Evolutionary conservation across 2,329 filamentous ascomycete genomes (phyloP).

Genomic region (Scedosporium boydii): DNA sequence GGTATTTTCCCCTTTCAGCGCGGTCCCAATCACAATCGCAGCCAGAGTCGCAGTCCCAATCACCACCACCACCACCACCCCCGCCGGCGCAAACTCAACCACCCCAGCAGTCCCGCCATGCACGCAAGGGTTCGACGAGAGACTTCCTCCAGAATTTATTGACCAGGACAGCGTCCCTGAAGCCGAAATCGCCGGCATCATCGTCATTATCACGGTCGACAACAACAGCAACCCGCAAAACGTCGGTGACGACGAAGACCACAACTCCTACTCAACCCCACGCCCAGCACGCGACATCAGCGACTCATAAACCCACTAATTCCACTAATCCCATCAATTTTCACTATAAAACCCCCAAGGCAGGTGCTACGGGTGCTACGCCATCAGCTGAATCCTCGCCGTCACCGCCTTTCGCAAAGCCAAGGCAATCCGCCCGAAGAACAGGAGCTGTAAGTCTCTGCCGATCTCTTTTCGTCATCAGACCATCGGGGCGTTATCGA

Average conservation of each 20-base stretch:
- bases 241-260: not conserved
- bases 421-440: not conserved
- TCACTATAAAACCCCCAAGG: not conserved
- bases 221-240: not conserved
- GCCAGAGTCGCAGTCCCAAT: not conserved
- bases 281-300: not conserved
- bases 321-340: not conserved
- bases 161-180: not conserved
- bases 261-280: not conserved
- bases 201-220: not conserved
- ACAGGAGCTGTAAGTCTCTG: conserved; percentile 3
- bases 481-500: not conserved
- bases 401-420: not conserved
- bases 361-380: not conserved
- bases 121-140: not conserved
- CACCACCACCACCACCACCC: not conserved
- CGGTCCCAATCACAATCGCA: not conserved
- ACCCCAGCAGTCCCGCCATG: not conserved
- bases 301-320: not conserved
- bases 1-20: not conserved
- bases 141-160: not conserved
- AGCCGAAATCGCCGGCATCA: not conserved
- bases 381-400: conserved; percentile 2
- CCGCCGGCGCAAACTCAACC: not conserved
- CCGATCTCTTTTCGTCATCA: conserved; percentile 3